Base-by-base conservation (phyloP, 306 rosid genomes). In the Abrus pulchellus region DNA sequence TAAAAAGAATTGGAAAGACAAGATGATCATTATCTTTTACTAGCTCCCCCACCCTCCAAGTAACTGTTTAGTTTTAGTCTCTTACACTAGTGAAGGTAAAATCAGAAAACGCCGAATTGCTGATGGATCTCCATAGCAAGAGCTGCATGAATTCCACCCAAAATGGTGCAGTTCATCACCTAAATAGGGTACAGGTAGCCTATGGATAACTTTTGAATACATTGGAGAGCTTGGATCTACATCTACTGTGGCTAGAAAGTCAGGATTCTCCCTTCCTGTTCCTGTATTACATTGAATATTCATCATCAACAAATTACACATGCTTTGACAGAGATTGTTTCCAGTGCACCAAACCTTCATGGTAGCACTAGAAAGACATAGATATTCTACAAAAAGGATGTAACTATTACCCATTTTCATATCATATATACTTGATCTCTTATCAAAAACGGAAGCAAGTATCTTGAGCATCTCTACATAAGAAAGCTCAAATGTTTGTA, bases 111-210 rank as follows among this genome's bases (percentile, higher is more conserved):
- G 83, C 0, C 94, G 83, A 36, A 79, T 85, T 4, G 94, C 92
- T 2, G 90, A 80, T 5, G 97, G 89, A 80, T 92, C 94, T 75
- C 90, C 92, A 82, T 84, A 72, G 86, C 97, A 92, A 80, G 97
- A 92, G 81, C 94, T 92, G 82, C 97, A 92, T 0, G 97, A 8
- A 64, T 92, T 92, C 97, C 94, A 92, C 43, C 97, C 97, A 2
- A 85, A 40, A 68, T 90, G 92, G 75, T 92, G 97, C 45, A 92
- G 72, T 68, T 92, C 97, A 76, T 92, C 97, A 11, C 94, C 94
- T n/a, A 90, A 10, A 84, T 88, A 54, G 3, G 92, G 87, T 14
- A 87, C 78, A 5, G 86, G 86, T 80, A 92, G 83, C 79, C 97
- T 87, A 80, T 92, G 91, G 77, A 90, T 90, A 12, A 92, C 91